These are phyloP conservation scores for Macrolepiota fuliginosa DNA, from an alignment of 768 basidiomycete species.

Conservation along the genomic window DNA sequence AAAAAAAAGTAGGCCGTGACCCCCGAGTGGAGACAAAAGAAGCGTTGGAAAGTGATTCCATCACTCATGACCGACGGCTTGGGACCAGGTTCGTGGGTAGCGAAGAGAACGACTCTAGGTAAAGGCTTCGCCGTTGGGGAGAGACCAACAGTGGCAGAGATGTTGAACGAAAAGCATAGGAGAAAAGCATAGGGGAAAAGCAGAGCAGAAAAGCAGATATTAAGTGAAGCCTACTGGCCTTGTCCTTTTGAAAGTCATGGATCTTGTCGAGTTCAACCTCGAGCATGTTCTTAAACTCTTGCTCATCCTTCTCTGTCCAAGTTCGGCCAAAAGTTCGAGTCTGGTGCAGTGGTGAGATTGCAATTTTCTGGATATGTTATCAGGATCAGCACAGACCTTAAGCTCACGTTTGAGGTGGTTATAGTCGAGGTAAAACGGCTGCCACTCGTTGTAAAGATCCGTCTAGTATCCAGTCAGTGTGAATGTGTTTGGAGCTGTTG, in stretches of 20 bases:
- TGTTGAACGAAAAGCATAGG: neutral
- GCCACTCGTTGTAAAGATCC: constrained; percentile 89
- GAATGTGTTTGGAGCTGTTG: neutral
- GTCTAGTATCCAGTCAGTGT: constrained; percentile 40
- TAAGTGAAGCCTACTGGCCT: constrained; percentile 44
- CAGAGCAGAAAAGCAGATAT: neutral
- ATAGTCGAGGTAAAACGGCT: constrained; percentile 88
- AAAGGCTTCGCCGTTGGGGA: neutral
- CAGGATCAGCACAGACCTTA: constrained; percentile 49
- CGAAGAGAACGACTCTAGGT: neutral
- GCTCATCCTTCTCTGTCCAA: constrained; percentile 82
- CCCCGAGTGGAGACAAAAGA: neutral
- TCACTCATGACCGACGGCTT: neutral
- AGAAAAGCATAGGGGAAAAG: too few relatives aligned
- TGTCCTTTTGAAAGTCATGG: constrained; percentile 87
- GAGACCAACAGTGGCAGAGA: neutral
- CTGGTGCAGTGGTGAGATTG: constrained; percentile 22
- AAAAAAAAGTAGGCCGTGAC: neutral
- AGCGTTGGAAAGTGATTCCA: neutral
- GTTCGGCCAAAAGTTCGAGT: constrained; percentile 43
- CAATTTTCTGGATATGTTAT: neutral
- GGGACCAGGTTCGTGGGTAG: neutral
- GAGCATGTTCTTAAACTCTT: constrained; percentile 74
- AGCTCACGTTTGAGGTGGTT: constrained; percentile 86
- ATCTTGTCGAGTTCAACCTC: constrained; percentile 91